Evolutionary conservation across 2,329 filamentous ascomycete genomes (phyloP), one percentile per base, ranked within the genome.

Genomic region (Balansia obtecta): DNA sequence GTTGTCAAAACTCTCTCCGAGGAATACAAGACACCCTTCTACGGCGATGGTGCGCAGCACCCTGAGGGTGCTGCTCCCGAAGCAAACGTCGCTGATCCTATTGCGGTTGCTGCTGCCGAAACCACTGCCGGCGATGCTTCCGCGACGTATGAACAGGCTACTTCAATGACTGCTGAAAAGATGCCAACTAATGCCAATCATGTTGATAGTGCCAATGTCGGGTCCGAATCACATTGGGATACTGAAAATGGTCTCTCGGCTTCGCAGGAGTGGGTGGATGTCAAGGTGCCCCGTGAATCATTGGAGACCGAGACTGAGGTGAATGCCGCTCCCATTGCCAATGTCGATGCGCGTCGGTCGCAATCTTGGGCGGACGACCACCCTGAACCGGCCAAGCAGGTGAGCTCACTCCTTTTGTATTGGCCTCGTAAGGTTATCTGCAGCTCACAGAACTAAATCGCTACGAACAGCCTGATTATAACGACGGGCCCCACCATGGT

Each of bases 331-430:
- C 77, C 81, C 45, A 80, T 79, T 7, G 70, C 71, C 9, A 37
- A 37, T 15, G 66, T 70, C 39, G 63, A 69, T 50, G 12, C 13
- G 33, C 39, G n/a, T 11, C 74, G 75, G 60, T 73, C 74, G 32
- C 81, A 85, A 62, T 88, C 83, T 60, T 94, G 87, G 87, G 87
- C 87, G 27, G 88, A 95, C 60, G 86, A 93, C 53, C 79, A 86
- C 58, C 79, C 84, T 16, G 79, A 82, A 53, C 66, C 64, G 50
- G 65, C 65, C 38, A 57, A 65, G 32, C 69, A 72, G 62, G 73
- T 77, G 63, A 57, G 70, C 61, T 22, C 5, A 27, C n/a, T 20
- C n/a, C 40, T 42, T 37, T 52, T 42, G 9, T 2, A 15, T 15
- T 37, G 10, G 15, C 15, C 9, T 12, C 3, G 4, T 37, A 12